Evolutionary conservation across 75 land plant genomes (phyloP), one percentile per base, ranked within the genome.

Genomic region (Selaginella tamariscina): DNA sequence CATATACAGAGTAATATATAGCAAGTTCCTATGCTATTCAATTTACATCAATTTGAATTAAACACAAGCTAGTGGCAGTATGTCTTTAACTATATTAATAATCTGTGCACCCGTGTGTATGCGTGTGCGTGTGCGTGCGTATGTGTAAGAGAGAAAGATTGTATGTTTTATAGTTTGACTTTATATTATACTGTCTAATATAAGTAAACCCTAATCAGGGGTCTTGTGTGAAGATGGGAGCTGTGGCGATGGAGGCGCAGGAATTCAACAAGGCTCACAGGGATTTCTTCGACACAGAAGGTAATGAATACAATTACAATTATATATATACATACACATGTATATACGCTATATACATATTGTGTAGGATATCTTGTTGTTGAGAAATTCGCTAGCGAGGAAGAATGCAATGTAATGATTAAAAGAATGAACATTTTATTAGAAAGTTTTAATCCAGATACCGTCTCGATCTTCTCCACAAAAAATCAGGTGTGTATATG

Each of bases 401-500:
- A 81, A n/a, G 95, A 92, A 57, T 75, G 92, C 23, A 32, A 73
- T 22, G 68, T 63, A 33, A 72, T 92, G 90, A 81, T 77, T 72
- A 70, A 69, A 30, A 75, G 85, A 63, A 86, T 92, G 87, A 80
- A 64, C 0, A 44, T 80, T 66, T 73, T 93, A 65, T 72, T 93
- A 44, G 60, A 83, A 1, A 77, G 31, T 20, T 93, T 89, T 68
- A 90, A 89, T 64, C 73, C 69, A 33, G 55, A 73, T 0, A 68
- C 75, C 33, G 15, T 39, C 5, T 84, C 93, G 26, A 66, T 89
- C 54, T 93, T 93, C 77, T 93, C 98, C 31, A 79, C 98, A 30
- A 89, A 65, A 27, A 84, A 86, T 30, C 90, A 89, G 85, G 90
- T 81, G 20, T 5, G 15, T 55, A 1, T 22, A 1, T 22, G 1